Conservation (phyloP, 305 asterid species). For the Fraxinus latifolia region DNA sequence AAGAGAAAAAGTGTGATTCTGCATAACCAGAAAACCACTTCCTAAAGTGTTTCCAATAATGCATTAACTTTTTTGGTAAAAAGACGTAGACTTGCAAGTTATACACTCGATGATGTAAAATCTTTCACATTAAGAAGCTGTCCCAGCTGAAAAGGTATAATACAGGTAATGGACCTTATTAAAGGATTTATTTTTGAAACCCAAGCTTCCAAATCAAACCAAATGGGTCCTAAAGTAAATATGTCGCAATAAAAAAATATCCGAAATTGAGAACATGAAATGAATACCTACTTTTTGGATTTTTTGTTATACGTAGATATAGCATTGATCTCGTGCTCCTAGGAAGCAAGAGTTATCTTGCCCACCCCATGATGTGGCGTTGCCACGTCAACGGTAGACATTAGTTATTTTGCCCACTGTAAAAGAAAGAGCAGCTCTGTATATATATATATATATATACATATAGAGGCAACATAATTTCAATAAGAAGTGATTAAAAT, state of each 20-base stretch:
- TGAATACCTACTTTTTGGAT: not conserved
- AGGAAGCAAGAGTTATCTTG: no score
- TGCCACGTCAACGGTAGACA: no score
- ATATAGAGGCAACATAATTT: not conserved
- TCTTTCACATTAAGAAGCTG: conserved; percentile 11
- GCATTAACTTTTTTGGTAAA: conserved; percentile 16
- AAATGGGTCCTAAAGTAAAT: not conserved
- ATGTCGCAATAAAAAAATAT: not conserved
- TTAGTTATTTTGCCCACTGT: no score
- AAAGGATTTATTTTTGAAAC: not conserved
- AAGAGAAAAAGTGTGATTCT: conserved; percentile 26
- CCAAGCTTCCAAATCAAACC: not conserved
- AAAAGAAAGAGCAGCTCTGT: no score
- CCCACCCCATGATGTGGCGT: no score
- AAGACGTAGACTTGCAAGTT: conserved; percentile 25
- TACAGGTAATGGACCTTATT: not conserved
- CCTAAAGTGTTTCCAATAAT: conserved; percentile 21
- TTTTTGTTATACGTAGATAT: not conserved
- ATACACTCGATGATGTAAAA: conserved; percentile 17
- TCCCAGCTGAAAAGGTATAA: conserved; percentile 4
- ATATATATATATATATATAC: not conserved
- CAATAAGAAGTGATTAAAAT: not conserved
- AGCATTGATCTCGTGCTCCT: no score
- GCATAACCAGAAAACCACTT: conserved; percentile 21
- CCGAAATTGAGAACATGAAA: not conserved